These are phyloP conservation scores for Epicoccum nigrum DNA, from an alignment of 2,329 filamentous ascomycete genomes.

Conservation along the genomic window DNA sequence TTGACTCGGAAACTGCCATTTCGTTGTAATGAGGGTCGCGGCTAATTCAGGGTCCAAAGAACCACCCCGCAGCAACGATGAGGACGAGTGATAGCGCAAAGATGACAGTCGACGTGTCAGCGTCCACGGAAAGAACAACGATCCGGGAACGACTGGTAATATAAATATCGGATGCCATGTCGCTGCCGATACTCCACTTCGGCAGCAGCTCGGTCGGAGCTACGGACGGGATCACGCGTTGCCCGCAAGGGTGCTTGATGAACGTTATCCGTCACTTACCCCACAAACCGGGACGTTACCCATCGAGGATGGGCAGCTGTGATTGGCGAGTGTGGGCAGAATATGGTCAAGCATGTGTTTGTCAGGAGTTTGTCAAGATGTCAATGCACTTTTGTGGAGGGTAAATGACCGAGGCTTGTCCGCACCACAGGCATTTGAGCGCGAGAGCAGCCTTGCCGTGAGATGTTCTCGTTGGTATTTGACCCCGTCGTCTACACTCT, in stretches of 20 bases:
- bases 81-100: neutral
- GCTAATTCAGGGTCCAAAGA: neutral
- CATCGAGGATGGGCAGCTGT: neutral
- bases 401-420: neutral
- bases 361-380: slow-evolving; percentile 24
- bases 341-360: slow-evolving; percentile 7
- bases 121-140: neutral
- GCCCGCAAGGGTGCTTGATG: too few species aligned
- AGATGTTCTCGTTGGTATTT: too few species aligned
- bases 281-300: slow-evolving; percentile 21
- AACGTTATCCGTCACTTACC: slow-evolving; percentile 38
- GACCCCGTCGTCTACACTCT: too few species aligned
- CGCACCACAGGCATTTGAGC: neutral
- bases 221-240: slow-evolving; percentile 1
- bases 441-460: too few species aligned
- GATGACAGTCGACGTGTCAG: slow-evolving; percentile 1
- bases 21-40: neutral
- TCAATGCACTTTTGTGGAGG: slow-evolving; percentile 7
- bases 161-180: slow-evolving; percentile 6
- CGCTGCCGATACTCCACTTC: slow-evolving; percentile 9
- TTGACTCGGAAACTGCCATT: slow-evolving; percentile 29
- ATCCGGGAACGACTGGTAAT: slow-evolving; percentile 3
- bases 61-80: neutral
- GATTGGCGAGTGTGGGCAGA: slow-evolving; percentile 22
- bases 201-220: slow-evolving; percentile 32